Conservation (phyloP, 108 stramenopile species). For the Skeletonema marinoi region DNA sequence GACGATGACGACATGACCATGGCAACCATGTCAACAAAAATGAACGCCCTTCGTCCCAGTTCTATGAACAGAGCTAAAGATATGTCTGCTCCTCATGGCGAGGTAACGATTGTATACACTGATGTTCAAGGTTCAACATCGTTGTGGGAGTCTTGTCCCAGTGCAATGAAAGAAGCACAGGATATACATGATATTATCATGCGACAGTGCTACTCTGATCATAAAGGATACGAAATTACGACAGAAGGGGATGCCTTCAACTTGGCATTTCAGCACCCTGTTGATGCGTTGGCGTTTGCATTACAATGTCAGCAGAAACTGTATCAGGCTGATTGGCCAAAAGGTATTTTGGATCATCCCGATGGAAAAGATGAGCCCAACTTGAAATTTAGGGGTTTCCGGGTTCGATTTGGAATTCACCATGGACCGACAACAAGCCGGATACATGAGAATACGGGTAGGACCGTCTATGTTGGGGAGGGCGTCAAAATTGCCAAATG, state of each 20-base stretch:
- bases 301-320: constrained; percentile 33
- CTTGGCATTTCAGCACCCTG: constrained; percentile 46
- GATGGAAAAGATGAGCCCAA: constrained; percentile 34
- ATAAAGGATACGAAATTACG: constrained; percentile 45
- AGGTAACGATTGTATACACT: constrained; percentile 24
- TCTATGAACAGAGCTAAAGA: neutral
- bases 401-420: constrained; percentile 34
- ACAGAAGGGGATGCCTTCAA: constrained; percentile 43
- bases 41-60: neutral
- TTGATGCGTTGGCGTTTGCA: constrained; percentile 44
- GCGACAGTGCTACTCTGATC: constrained; percentile 22
- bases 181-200: constrained; percentile 45
- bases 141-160: constrained; percentile 44
- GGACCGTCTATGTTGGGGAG: constrained; percentile 32
- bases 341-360: constrained; percentile 26
- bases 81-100: constrained; percentile 3
- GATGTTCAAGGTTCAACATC: constrained; percentile 51
- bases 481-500: constrained; percentile 38
- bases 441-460: constrained; percentile 30
- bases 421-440: constrained; percentile 15
- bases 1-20: neutral
- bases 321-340: constrained; percentile 42
- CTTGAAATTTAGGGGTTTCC: constrained; percentile 28
- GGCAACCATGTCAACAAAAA: neutral
- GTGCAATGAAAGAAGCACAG: constrained; percentile 36